phyloP scores from a whole-genome alignment of 176 grass and related monocot species.

The Guadua angustifolia region DNA sequence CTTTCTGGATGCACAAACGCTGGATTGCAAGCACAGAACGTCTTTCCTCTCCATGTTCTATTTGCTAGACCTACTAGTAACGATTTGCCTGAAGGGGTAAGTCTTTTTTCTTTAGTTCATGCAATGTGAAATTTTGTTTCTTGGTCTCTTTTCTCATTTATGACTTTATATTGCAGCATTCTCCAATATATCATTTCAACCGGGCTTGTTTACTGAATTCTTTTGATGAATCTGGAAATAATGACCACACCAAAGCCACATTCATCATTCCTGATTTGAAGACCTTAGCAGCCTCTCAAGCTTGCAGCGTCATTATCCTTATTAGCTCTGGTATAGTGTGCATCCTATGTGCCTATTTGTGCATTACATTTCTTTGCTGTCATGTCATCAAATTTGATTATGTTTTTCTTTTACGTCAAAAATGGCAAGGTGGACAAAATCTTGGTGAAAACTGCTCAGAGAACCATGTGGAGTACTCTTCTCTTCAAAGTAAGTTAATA shows the following conservation, averaged over 20 bases:
- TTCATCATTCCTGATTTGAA: constrained; percentile 73
- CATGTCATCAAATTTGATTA: constrained; percentile 48
- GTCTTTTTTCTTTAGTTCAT: constrained; percentile 22
- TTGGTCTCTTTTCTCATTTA: constrained; percentile 36
- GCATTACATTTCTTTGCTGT: constrained; percentile 33
- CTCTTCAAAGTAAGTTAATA: constrained; percentile 55
- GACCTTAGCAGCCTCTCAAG: constrained; percentile 55
- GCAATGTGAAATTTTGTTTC: not conserved
- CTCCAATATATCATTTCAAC: constrained; percentile 60
- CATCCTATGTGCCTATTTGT: constrained; percentile 43
- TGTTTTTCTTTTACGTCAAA: constrained; percentile 28
- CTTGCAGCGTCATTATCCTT: constrained; percentile 66
- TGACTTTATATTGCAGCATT: constrained; percentile 58
- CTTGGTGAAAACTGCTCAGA: constrained; percentile 41
- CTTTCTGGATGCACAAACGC: constrained; percentile 54
- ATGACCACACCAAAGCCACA: constrained; percentile 66
- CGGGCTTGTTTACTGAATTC: constrained; percentile 58
- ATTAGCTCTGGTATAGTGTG: constrained; percentile 65
- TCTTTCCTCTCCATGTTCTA: constrained; percentile 84
- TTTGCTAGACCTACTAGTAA: constrained; percentile 59
- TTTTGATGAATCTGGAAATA: constrained; percentile 64
- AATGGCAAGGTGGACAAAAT: constrained; percentile 44
- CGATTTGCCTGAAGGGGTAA: constrained; percentile 59
- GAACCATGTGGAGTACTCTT: constrained; percentile 35
- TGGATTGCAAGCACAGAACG: constrained; percentile 50